Evolutionary conservation across 1,284 basidiomycete genomes (phyloP).

Genomic region (Xerocomus nothofagi): DNA sequence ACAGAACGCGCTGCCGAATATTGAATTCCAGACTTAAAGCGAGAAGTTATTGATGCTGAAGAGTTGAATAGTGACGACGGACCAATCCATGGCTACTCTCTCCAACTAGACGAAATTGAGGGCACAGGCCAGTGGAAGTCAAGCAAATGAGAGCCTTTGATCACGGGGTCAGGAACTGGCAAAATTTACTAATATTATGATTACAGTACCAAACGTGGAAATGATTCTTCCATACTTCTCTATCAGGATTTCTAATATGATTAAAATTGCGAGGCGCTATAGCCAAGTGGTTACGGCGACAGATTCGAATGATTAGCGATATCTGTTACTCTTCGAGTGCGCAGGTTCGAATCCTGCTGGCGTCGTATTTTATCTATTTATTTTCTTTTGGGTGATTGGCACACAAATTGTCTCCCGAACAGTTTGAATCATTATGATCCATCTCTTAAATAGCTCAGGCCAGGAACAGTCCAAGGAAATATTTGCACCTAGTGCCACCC

Average conservation of each 20-base stretch:
- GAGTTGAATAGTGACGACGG: constrained; percentile 5
- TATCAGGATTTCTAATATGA: constrained; percentile 11
- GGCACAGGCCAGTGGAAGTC: background rate
- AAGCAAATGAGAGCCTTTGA: background rate
- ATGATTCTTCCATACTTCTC: constrained; percentile 19
- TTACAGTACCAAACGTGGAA: constrained; percentile 14
- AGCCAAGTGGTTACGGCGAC: constrained; percentile 60
- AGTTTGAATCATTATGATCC: no score
- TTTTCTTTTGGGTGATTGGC: constrained; percentile 11
- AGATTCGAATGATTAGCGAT: constrained; percentile 46
- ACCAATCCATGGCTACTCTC: constrained; percentile 30
- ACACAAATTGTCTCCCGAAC: no score
- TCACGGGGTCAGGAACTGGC: background rate
- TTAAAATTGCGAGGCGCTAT: constrained; percentile 34
- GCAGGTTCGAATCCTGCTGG: constrained; percentile 43
- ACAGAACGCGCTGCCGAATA: constrained; percentile 79
- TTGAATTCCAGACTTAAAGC: constrained; percentile 64
- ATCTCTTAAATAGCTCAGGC: no score
- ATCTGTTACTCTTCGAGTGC: constrained; percentile 46
- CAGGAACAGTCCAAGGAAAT: no score
- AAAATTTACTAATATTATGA: no score
- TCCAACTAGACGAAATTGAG: background rate
- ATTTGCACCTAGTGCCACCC: no score
- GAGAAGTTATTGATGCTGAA: background rate
- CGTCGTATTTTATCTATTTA: no score